These are phyloP conservation scores for Diaporthe sp. DNA, from an alignment of 2,329 filamentous ascomycete species.

Conservation along the genomic window DNA sequence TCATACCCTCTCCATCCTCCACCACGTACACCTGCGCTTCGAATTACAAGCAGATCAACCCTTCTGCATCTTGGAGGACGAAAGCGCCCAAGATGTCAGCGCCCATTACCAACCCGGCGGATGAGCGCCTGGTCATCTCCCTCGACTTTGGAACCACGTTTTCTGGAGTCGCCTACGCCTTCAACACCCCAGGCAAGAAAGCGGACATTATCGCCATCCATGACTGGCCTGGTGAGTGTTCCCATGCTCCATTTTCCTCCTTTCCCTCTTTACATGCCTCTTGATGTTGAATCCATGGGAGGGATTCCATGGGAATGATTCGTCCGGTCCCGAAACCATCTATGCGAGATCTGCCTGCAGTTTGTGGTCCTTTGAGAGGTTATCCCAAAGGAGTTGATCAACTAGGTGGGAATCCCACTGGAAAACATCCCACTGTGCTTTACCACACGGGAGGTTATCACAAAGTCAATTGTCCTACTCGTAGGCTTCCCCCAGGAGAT, in stretches of 20 bases:
- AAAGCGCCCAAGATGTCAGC: neutral
- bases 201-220: neutral
- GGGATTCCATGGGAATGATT: too few species aligned
- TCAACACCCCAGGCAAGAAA: constrained; percentile 20
- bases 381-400: neutral
- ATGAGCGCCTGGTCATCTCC: constrained; percentile 38
- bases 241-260: neutral
- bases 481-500: too few species aligned
- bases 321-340: too few species aligned
- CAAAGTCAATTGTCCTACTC: neutral
- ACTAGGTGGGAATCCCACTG: too few species aligned
- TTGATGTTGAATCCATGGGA: too few species aligned
- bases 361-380: too few species aligned
- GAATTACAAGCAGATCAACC: too few species aligned
- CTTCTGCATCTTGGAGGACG: neutral
- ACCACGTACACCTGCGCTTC: too few species aligned
- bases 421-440: too few species aligned
- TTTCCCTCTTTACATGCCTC: neutral
- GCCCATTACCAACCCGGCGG: neutral
- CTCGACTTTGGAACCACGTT: constrained; percentile 40
- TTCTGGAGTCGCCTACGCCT: constrained; percentile 45
- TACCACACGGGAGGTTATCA: too few species aligned
- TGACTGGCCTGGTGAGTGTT: constrained; percentile 29
- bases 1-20: too few species aligned
- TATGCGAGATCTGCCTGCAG: too few species aligned